Evolutionary conservation across 1,284 basidiomycete genomes (phyloP), one percentile per base, ranked within the genome.

Genomic region (Cryptococcus sp.): DNA sequence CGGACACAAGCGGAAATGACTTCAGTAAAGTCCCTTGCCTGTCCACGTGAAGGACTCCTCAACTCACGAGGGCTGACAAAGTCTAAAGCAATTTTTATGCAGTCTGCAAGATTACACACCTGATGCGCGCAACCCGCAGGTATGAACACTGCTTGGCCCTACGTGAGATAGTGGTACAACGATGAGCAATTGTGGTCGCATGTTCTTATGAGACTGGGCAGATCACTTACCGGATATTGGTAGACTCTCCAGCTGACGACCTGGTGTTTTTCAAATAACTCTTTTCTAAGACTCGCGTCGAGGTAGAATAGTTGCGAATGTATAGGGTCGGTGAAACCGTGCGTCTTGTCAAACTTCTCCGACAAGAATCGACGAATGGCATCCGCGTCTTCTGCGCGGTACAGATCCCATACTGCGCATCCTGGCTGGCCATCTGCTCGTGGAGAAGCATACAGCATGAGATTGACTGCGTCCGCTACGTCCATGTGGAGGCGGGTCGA

Each of bases 41-140:
- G 10, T 5, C 26, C 10, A 10, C 26, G 10, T 29, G 26, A 29
- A 10, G 10, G 10, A 4, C 5, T 29, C 10, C 10, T 29, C 26
- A 7, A 73, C 75, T 70, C 54, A 78, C 76, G 76, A 16, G 91
- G 88, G 78, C 89, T 91, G 63, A 97, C 91, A 78, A 94, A 98
- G 79, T 98, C 93, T 64, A 90, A 84, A n/a, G 94, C 93, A 48
- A 96, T 89, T 80, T 97, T 97, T 80, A 97, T 88, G 74, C 91
- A 95, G 75, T 96, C 92, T 13, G 91, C 83, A 37, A 94, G 79
- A 62, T 76, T 79, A 55, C 85, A 72, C 51, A 91, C 91, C 83
- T 94, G 91, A 78, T 96, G 92, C 0, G 93, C 93, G 76, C 91
- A 96, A 37, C 94, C 93, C 1, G 93, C 93, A 3, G 93, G 93